Conservation (phyloP, 2,329 filamentous ascomycete genomes). For the Spiromastix sp. region DNA sequence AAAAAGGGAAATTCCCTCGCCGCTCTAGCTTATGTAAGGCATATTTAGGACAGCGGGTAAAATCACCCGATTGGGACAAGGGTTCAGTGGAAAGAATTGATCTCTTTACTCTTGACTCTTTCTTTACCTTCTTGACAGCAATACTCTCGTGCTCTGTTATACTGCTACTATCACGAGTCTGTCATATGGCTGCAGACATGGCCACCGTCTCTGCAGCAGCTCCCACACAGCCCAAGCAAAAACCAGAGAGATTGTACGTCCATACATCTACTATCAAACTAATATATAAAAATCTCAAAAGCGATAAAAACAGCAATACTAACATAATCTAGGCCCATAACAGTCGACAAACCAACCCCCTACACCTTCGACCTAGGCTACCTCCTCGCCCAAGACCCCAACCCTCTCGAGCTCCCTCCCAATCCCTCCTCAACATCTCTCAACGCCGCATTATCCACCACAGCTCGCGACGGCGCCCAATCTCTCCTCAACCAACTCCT, state of each 20-base stretch:
- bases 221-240: slow-evolving; percentile 17
- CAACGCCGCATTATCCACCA: slow-evolving; percentile 59
- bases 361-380: slow-evolving; percentile 89
- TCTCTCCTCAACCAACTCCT: slow-evolving; percentile 90
- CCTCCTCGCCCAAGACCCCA: slow-evolving; percentile 76
- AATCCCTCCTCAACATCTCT: slow-evolving; percentile 30
- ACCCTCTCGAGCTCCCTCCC: slow-evolving; percentile 56
- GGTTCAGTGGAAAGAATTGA: too few species aligned
- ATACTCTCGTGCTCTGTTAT: too few species aligned
- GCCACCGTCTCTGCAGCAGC: slow-evolving; percentile 12
- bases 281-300: background rate
- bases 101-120: too few species aligned
- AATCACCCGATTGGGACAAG: too few species aligned
- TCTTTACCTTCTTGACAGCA: too few species aligned
- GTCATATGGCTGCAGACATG: too few species aligned
- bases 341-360: slow-evolving; percentile 71
- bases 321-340: slow-evolving; percentile 39
- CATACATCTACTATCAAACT: background rate
- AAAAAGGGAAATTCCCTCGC: too few species aligned
- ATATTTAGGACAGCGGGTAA: too few species aligned
- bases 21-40: too few species aligned
- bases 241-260: slow-evolving; percentile 32
- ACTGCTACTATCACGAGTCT: too few species aligned
- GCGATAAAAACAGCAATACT: slow-evolving; percentile 8
- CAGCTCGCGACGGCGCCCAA: slow-evolving; percentile 84